Percentiles rank a stretch among this genome's conserved stretches.
Conservation (phyloP, 2,329 filamentous ascomycete species). For the Neonectria neomacrospora region DNA sequence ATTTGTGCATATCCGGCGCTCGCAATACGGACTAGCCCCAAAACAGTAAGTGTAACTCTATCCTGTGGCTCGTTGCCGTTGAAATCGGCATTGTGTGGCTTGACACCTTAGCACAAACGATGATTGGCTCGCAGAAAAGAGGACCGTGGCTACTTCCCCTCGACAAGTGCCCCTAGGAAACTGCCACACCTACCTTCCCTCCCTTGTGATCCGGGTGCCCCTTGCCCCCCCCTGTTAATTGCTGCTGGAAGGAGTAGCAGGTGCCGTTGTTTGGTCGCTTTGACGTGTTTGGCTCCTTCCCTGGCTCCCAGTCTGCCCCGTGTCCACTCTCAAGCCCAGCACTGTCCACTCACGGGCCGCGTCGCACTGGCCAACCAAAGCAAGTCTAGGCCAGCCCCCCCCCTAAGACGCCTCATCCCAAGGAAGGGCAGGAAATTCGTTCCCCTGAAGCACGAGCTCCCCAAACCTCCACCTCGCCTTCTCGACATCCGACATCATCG, state of each 20-base stretch:
- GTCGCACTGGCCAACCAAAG: conserved; percentile 47
- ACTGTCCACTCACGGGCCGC: conserved; percentile 42
- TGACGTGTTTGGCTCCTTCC: conserved; percentile 39
- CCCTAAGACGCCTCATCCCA: conserved; percentile 39
- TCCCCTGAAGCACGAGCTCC: conserved; percentile 51
- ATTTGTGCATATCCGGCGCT: too few relatives aligned
- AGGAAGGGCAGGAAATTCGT: conserved; percentile 50
- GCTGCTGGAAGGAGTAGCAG: conserved; percentile 21
- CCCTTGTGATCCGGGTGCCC: conserved; percentile 11
- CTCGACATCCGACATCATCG: conserved; percentile 45
- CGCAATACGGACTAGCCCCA: conserved; percentile 25
- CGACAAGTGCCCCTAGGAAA: conserved; percentile 28
- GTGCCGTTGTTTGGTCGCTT: conserved; percentile 23
- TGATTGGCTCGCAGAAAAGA: conserved; percentile 35
- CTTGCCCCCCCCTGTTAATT: conserved; percentile 13
- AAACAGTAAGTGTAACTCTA: conserved; percentile 30
- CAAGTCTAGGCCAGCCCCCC: conserved; percentile 32
- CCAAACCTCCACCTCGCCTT: conserved; percentile 45
- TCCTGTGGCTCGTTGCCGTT: conserved; percentile 30
- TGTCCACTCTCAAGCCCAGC: conserved; percentile 41
- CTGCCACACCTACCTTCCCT: conserved; percentile 25
- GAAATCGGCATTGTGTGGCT: conserved; percentile 31
- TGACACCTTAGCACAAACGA: background rate
- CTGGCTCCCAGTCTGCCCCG: conserved; percentile 40
- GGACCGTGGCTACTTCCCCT: conserved; percentile 38